A percentile compares a stretch with the other conserved stretches of the same genome.
These are phyloP conservation scores for Quercus cerris DNA, from an alignment of 306 rosid species.

Conservation along the genomic window DNA sequence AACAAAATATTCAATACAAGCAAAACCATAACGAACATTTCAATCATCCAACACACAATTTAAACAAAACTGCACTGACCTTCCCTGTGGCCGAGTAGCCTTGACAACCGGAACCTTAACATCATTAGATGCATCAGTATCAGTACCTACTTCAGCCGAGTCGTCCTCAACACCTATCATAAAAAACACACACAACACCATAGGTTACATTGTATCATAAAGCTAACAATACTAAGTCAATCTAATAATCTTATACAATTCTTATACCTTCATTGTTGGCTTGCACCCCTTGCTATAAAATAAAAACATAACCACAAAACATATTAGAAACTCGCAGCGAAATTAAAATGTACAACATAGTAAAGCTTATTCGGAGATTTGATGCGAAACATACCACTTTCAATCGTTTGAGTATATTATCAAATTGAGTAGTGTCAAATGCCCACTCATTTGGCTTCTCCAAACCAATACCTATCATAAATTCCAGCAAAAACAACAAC, in stretches of 20 bases:
- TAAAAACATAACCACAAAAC: neutral
- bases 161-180: conserved; percentile 30
- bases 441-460: conserved; percentile 97
- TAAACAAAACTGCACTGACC: conserved; percentile 40
- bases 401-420: conserved; percentile 82
- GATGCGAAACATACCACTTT: conserved; percentile 64
- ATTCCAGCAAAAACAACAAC: neutral
- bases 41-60: neutral
- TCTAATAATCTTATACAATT: neutral
- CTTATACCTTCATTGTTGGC: conserved; percentile 48
- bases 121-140: conserved; percentile 30
- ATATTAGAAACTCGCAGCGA: neutral
- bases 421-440: conserved; percentile 87
- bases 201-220: conserved; percentile 1
- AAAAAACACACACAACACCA: neutral
- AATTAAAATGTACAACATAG: neutral
- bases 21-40: neutral
- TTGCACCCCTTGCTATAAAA: conserved; percentile 60
- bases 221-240: neutral
- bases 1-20: neutral
- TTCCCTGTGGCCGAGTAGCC: conserved; percentile 87
- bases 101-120: conserved; percentile 39
- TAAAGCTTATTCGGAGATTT: neutral
- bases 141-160: conserved; percentile 33
- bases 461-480: conserved; percentile 59